Evolutionary conservation across 1,284 basidiomycete genomes (phyloP).

Genomic region (Puccinia triticina): DNA sequence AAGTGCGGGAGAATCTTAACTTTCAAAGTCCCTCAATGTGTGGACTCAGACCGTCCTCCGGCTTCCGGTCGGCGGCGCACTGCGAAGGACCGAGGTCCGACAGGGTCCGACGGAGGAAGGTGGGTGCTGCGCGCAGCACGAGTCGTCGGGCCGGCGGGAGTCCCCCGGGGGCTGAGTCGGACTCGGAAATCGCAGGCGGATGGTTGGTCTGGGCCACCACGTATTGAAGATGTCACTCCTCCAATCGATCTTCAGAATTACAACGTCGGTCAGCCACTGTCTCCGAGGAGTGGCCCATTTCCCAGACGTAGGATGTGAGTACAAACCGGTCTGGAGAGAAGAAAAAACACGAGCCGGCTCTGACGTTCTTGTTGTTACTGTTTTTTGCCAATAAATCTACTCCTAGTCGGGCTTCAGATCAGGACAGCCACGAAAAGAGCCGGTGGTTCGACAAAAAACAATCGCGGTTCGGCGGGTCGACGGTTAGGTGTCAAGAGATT

Average conservation of each 20-base stretch:
- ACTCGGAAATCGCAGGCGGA: too few relatives aligned
- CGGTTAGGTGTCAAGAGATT: constrained; percentile 91
- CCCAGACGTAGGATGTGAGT: constrained; percentile 4
- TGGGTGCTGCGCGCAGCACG: too few relatives aligned
- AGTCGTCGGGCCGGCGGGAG: too few relatives aligned
- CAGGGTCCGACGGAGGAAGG: too few relatives aligned
- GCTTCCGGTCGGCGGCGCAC: too few relatives aligned
- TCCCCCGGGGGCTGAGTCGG: too few relatives aligned
- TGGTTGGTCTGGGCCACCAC: background rate
- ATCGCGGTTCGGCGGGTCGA: constrained; percentile 85
- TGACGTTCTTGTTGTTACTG: background rate
- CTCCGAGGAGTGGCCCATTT: background rate
- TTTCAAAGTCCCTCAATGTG: too few relatives aligned
- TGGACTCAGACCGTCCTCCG: too few relatives aligned
- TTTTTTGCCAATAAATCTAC: too few relatives aligned
- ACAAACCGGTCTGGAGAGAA: background rate
- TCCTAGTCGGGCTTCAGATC: constrained; percentile 64
- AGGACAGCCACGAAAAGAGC: constrained; percentile 92
- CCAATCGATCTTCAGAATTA: constrained; percentile 18
- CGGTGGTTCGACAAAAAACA: constrained; percentile 86
- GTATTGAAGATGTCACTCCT: constrained; percentile 11
- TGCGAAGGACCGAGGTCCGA: too few relatives aligned
- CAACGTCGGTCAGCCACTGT: background rate
- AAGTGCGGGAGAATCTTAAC: too few relatives aligned
- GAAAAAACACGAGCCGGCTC: background rate